A percentile compares a stretch with the other conserved stretches of the same genome.
phyloP scores from a whole-genome alignment of 2,329 filamentous ascomycete genomes.

The Cladorrhinum sp. region DNA sequence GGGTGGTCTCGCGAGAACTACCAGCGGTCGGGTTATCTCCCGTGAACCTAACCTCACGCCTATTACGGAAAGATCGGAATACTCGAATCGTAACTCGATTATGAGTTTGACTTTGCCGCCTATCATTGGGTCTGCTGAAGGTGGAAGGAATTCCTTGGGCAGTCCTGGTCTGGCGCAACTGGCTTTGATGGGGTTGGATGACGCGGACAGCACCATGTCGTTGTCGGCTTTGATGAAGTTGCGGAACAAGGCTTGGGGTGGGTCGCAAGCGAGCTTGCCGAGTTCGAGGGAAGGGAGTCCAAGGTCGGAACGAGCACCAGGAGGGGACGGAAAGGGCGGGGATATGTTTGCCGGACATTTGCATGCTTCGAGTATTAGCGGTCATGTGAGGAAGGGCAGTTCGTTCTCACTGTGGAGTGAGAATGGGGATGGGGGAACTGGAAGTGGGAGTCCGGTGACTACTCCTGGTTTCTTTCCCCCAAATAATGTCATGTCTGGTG shows the following conservation, averaged over 20 bases:
- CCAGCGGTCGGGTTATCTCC: constrained; percentile 70
- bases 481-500: not conserved
- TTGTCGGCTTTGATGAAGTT: constrained; percentile 70
- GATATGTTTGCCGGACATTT: constrained; percentile 15
- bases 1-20: constrained; percentile 60
- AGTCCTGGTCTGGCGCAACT: constrained; percentile 77
- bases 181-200: constrained; percentile 61
- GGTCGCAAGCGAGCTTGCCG: constrained; percentile 70
- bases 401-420: constrained; percentile 44
- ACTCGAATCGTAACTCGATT: constrained; percentile 89
- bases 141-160: constrained; percentile 41
- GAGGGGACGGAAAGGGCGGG: constrained; percentile 12
- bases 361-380: constrained; percentile 6
- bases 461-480: constrained; percentile 37
- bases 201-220: constrained; percentile 59
- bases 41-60: constrained; percentile 91
- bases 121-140: constrained; percentile 39
- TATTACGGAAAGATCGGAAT: constrained; percentile 93
- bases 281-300: constrained; percentile 57
- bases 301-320: constrained; percentile 41
- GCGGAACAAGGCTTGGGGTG: constrained; percentile 74
- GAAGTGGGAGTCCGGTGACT: constrained; percentile 50
- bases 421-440: constrained; percentile 17
- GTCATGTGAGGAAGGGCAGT: constrained; percentile 48
- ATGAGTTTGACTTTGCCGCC: constrained; percentile 66